Base-by-base conservation (phyloP, 768 basidiomycete genomes). In the Podaxis pistillaris region DNA sequence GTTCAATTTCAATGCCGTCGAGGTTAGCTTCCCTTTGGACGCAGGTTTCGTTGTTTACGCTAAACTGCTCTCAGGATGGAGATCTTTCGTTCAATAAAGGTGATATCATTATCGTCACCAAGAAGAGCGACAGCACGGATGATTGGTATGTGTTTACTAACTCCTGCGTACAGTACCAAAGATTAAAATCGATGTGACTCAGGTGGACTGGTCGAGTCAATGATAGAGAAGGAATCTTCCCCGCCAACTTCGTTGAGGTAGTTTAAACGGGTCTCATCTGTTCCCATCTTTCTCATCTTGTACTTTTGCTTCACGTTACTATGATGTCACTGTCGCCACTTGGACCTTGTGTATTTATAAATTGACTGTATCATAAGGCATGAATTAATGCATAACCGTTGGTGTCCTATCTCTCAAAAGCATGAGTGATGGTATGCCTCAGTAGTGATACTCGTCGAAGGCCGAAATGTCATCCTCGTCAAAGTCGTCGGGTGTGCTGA, bases 171-270 rank as follows among this genome's bases (percentile, higher is more conserved):
- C 22, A 19, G 9, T 58, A 4, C 56, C 51, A 30, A 40, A 49
- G 4, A 30, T 58, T 58, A 50, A 52, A 44, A 56, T 9, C 63
- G 24, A 41, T n/a, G 41, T 15, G 41, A 7, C 13, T 22, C 15
- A 91, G 90, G 90, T 93, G 91, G 91, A 88, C 80, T 13, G 91
- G 91, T n/a, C 88, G 83, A 69, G 64, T 86, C 1, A 74, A 82
- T 22, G 81, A 81, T 15, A 72, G 79, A 41, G 76, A 83, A 66
- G 92, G 92, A 0, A 82, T 88, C 50, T 93, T 94, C 72, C 91
- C 91, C 37, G 91, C 91, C 15, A 93, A 93, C 71, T 91, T 91
- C 68, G 89, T 92, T n/a, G 89, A 91, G 70, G 73, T 91, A 57
- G 75, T 76, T 38, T 81, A 68, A 72, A 50, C 4, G 40, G 11